Evolutionary conservation across 2,329 filamentous ascomycete genomes (phyloP).

Genomic region (Neurospora crassa): DNA sequence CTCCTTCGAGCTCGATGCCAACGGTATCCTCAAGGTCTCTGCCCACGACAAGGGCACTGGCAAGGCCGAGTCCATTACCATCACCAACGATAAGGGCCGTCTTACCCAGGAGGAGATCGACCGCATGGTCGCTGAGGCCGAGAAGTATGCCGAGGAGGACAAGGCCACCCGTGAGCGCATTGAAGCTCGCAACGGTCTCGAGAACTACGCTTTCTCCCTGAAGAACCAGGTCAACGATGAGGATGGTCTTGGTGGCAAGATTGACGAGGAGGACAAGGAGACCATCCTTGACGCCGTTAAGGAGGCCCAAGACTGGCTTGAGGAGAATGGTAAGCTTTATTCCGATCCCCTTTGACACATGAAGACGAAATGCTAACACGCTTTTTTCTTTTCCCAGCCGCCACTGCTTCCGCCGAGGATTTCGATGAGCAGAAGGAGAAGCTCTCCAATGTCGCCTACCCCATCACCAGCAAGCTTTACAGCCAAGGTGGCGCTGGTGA

Average conservation of each 20-base stretch:
- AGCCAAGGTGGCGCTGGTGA: constrained; percentile 56
- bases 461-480: constrained; percentile 98
- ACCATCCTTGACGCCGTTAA: constrained; percentile 91
- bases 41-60: constrained; percentile 97
- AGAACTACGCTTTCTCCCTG: constrained; percentile 98
- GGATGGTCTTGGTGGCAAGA: constrained; percentile 95
- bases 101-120: constrained; percentile 95
- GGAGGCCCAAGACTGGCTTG: constrained; percentile 93
- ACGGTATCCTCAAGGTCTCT: constrained; percentile 95
- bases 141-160: constrained; percentile 98
- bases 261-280: constrained; percentile 98
- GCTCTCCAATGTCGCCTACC: constrained; percentile 91
- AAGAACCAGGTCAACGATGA: constrained; percentile 99
- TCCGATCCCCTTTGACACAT: background rate
- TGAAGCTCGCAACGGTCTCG: constrained; percentile 88
- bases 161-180: constrained; percentile 97
- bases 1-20: constrained; percentile 96
- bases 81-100: constrained; percentile 99
- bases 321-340: constrained; percentile 61
- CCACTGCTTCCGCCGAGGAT: constrained; percentile 79
- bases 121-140: constrained; percentile 96
- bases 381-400: constrained; percentile 20
- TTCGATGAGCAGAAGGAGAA: constrained; percentile 99
- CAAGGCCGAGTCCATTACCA: constrained; percentile 95
- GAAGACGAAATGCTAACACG: constrained; percentile 7